phyloP scores from a whole-genome alignment of 2,329 filamentous ascomycete genomes.

The Onygenales sp. region DNA sequence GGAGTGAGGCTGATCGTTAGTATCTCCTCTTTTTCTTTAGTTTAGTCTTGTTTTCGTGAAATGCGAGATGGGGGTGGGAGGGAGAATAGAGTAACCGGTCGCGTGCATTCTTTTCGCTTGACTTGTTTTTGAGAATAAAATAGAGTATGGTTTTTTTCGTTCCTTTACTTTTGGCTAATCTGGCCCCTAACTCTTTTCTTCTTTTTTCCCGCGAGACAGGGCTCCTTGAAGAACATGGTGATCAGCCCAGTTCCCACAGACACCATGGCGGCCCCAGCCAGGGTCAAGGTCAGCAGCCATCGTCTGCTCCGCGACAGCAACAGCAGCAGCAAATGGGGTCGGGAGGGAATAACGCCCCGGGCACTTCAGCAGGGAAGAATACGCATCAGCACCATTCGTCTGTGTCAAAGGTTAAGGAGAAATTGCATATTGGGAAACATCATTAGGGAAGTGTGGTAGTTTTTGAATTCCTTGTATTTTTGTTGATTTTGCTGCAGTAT shows the following conservation, averaged over 20 bases:
- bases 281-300: not conserved
- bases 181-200: not conserved
- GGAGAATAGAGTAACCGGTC: too few species aligned
- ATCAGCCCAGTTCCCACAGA: too few species aligned
- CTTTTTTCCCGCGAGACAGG: conserved; percentile 1
- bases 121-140: too few species aligned
- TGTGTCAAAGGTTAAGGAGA: conserved; percentile 22
- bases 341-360: too few species aligned
- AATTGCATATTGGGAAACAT: conserved; percentile 22
- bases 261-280: too few species aligned
- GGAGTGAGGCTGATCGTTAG: conserved; percentile 56
- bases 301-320: not conserved
- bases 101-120: too few species aligned
- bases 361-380: not conserved
- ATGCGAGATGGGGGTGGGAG: not conserved
- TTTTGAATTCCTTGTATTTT: not conserved
- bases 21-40: conserved; percentile 6
- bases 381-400: not conserved
- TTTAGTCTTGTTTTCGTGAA: not conserved
- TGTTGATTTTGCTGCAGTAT: not conserved
- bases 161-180: not conserved
- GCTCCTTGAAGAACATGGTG: conserved; percentile 4
- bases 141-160: not conserved
- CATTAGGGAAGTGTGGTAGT: not conserved
- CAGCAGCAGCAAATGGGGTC: too few species aligned